Base-by-base conservation (phyloP, 805 yeast genomes). In the Hanseniaspora nectarophila region DNA sequence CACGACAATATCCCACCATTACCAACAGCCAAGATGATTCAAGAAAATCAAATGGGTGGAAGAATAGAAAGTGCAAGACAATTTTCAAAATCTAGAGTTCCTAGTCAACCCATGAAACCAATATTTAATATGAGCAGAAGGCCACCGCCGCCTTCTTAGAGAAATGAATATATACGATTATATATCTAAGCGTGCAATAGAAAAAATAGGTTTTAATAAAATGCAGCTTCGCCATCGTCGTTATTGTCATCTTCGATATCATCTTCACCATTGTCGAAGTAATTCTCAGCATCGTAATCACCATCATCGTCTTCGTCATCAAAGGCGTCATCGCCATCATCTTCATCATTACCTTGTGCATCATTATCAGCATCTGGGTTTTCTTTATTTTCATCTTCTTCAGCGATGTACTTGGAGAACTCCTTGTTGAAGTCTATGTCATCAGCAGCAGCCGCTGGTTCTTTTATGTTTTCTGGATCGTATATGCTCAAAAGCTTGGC, bases 291-390 rank as follows among this genome's bases (percentile, higher is more conserved):
- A 28, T 70, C 71, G 47, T 66, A 68, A 54, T 75, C 74, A 37
- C 69, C 73, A 45, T 75, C 80, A 45, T 68, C 70, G 35, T 81
- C 84, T 57, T 76, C 82, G 57, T 78, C 82, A 62, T 78, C 78
- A 61, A 78, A 77, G 61, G 76, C 75, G 56, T 77, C 81, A 12
- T 81, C 82, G 58, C 78, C 77, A 59, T 77, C 77, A 58, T 78
- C 83, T 55, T 77, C 81, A 56, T 78, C 82, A 32, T 76, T 82
- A 51, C 61, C 66, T 24, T 77, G 82, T 51, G 72, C 78, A 56
- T 76, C 81, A 55, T 71, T 74, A 53, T 74, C 80, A 55, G 76
- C 82, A 56, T 77, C 82, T 31, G 66, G 58, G n/a, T 71, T 75
- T 16, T 76, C 77, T 37, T 65, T 73, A 18, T 66, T 70, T 10